Percentiles rank a stretch among this genome's conserved stretches.
Conservation (phyloP, 495 filamentous ascomycete genomes). For the Aspergillus bridgeri region DNA sequence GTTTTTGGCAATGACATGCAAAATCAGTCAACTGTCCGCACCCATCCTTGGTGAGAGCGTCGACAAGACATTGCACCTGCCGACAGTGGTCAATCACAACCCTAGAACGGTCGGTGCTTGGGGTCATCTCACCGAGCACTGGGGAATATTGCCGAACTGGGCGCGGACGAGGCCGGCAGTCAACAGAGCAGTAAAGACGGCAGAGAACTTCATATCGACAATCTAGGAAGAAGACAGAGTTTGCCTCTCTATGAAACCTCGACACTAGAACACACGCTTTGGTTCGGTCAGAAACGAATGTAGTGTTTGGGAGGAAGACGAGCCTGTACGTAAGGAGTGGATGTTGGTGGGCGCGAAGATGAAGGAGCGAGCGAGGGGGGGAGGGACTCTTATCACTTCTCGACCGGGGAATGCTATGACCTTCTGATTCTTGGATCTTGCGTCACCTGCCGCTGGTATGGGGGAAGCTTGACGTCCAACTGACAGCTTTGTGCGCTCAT, state of each 20-base stretch:
- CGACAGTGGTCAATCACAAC: not conserved
- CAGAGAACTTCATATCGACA: conserved; percentile 41
- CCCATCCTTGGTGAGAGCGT: conserved; percentile 38
- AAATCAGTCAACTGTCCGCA: conserved; percentile 46
- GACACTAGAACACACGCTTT: not conserved
- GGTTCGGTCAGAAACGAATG: not conserved
- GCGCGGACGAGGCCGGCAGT: conserved; percentile 36
- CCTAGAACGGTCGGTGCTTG: not conserved
- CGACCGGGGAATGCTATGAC: too few species aligned
- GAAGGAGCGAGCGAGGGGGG: not conserved
- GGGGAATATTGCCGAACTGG: conserved; percentile 40
- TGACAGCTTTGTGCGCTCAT: not conserved
- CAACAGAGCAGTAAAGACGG: conserved; percentile 32
- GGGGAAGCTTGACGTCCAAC: not conserved
- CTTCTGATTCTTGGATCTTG: not conserved
- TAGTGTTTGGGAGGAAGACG: not conserved
- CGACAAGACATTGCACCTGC: conserved; percentile 44
- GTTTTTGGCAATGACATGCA: conserved; percentile 50
- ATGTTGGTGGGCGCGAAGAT: not conserved
- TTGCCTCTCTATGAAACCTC: not conserved
- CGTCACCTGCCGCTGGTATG: not conserved
- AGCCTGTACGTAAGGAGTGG: not conserved
- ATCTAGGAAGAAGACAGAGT: not conserved
- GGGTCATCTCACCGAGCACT: conserved; percentile 39
- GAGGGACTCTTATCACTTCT: not conserved